A percentile compares a stretch with the other conserved stretches of the same genome.
phyloP scores from a whole-genome alignment of 495 filamentous ascomycete genomes.

The Podospora anserina region DNA sequence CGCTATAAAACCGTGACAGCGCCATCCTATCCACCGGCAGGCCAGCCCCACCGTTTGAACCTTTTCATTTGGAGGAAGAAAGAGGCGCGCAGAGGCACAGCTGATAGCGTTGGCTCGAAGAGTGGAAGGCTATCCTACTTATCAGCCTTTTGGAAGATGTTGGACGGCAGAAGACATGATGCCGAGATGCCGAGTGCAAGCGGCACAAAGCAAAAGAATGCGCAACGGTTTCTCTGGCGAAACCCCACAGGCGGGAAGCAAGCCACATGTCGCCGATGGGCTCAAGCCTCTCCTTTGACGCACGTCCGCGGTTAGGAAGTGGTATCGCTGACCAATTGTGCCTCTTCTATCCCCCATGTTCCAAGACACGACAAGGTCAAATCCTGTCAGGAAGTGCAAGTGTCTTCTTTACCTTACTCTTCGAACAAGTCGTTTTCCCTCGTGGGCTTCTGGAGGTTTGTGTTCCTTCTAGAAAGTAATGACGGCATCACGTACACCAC shows the following conservation, averaged over 20 bases:
- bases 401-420: not conserved
- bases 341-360: not conserved
- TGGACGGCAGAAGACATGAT: not conserved
- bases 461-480: not conserved
- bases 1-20: not conserved
- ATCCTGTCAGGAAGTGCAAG: not conserved
- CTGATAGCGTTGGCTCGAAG: not conserved
- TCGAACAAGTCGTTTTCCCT: not conserved
- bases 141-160: not conserved
- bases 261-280: not conserved
- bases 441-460: not conserved
- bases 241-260: not conserved
- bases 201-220: not conserved
- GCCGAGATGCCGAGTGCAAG: not conserved
- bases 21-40: not conserved
- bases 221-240: not conserved
- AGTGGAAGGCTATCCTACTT: not conserved
- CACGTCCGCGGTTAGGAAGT: constrained; percentile 1
- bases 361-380: not conserved
- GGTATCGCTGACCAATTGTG: constrained; percentile 4
- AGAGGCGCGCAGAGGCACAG: not conserved
- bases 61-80: not conserved
- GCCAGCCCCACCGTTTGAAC: not conserved
- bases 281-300: not conserved
- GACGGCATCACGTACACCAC: not conserved